Evolutionary conservation across 495 filamentous ascomycete genomes (phyloP).

Genomic region (Neurospora africana): DNA sequence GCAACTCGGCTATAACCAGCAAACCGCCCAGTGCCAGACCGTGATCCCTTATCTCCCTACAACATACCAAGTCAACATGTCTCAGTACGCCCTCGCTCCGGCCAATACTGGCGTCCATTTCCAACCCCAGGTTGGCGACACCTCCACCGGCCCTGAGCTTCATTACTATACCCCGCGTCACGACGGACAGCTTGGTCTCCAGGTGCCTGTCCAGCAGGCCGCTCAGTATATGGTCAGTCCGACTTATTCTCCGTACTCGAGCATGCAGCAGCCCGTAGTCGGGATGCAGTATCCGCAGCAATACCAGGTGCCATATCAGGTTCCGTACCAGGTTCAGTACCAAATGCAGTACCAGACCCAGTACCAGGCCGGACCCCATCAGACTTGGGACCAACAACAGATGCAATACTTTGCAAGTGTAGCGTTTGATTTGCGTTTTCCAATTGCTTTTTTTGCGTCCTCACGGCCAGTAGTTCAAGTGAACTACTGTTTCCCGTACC

Average conservation of each 20-base stretch:
- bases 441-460: not conserved
- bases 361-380: not conserved
- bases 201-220: slow-evolving; percentile 3
- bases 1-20: not conserved
- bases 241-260: not conserved
- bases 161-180: slow-evolving; percentile 37
- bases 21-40: slow-evolving; percentile 2
- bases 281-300: not conserved
- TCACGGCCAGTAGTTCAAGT: not conserved
- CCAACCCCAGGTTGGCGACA: slow-evolving; percentile 38
- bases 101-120: slow-evolving; percentile 24
- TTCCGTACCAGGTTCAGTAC: not conserved
- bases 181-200: slow-evolving; percentile 14
- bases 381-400: not conserved
- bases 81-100: not conserved
- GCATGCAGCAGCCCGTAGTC: not conserved
- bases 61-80: not conserved
- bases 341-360: not conserved
- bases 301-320: not conserved
- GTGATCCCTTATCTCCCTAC: not conserved
- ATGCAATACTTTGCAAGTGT: not conserved
- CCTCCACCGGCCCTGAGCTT: slow-evolving; percentile 30
- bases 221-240: not conserved
- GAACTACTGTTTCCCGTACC: not conserved
- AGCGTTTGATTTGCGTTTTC: not conserved